Conservation (phyloP, 768 basidiomycete species). For the Auricularia cornea region DNA sequence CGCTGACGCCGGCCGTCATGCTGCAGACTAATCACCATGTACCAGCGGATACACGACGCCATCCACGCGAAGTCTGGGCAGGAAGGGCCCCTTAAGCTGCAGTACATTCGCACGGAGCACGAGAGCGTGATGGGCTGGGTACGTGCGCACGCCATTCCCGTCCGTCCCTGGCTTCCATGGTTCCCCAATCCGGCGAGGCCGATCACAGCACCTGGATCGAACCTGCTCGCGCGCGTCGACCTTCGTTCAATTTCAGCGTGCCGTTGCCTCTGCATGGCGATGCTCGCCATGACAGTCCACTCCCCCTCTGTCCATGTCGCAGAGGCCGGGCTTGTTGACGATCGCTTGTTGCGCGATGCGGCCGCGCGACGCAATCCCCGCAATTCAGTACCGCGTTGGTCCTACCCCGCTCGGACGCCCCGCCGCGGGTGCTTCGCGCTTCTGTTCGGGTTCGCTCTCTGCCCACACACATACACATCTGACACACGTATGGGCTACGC, state of each 20-base stretch:
- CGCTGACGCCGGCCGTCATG: not conserved
- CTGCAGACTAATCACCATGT: slow-evolving; percentile 69
- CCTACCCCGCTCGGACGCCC: not conserved
- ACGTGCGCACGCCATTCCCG: slow-evolving; percentile 20
- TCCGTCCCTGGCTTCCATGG: slow-evolving; percentile 6
- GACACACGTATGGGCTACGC: not conserved
- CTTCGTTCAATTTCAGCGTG: not conserved
- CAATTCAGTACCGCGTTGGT: not conserved
- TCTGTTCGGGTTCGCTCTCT: not conserved
- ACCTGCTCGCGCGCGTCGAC: not conserved
- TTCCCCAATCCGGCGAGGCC: not conserved
- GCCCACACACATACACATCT: not conserved
- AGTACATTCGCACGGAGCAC: slow-evolving; percentile 75
- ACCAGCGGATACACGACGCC: slow-evolving; percentile 80
- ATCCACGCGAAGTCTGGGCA: slow-evolving; percentile 89
- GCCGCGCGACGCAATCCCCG: too few species aligned
- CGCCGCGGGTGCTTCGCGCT: not conserved
- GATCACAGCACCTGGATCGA: not conserved
- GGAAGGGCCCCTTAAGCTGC: slow-evolving; percentile 69
- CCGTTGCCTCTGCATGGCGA: too few species aligned
- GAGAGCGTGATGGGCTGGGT: slow-evolving; percentile 97
- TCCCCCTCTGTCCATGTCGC: too few species aligned
- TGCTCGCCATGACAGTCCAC: too few species aligned
- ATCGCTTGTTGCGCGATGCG: too few species aligned
- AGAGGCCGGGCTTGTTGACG: too few species aligned